Base-by-base conservation (phyloP, 2,329 filamentous ascomycete species). In the Tolypocladium endophyticum region DNA sequence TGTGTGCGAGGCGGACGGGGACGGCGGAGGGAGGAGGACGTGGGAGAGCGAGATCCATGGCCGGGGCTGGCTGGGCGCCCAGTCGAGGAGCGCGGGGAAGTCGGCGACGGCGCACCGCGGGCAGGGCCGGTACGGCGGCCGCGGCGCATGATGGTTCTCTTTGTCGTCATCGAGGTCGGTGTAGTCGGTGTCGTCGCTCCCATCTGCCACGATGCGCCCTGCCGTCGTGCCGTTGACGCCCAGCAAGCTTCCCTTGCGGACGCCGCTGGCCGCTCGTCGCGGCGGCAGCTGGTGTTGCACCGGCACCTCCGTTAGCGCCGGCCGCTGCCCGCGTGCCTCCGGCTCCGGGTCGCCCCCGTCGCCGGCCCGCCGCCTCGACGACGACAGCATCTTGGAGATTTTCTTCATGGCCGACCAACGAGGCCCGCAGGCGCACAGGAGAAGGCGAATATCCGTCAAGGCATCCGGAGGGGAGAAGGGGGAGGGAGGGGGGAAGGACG, bases 1-100 rank as follows among this genome's bases (percentile, higher is more conserved):
- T 2, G 33, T n/a, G 45, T 9, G 45, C 16, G 20, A 25, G 56
- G 56, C 18, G 36, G 23, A 45, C 43, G 35, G 73, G 72, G 72
- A 74, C 12, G 56, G 58, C n/a, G 56, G 56, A 36, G 60, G 59
- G 28, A 35, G 23, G 33, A 61, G 43, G n/a, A 61, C 64, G 55
- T 75, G 73, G 11, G 72, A 67, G 45, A 75, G 64, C 8, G 68
- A 65, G 33, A 75, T 69, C 73, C 73, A 75, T 6, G 72, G 71
- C 58, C 73, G 64, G 20, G 71, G 63, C 61, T 72, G 67, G 28
- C 72, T 72, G 3, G 69, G 70, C 39, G 67, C 65, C 73, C 73
- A 75, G 60, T 72, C 70, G 57, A 75, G 64, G 39, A 74, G 62
- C 35, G 62, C 65, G 33, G 71, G 69, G 60, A 76, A 76, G 59